Percentiles rank a stretch among this genome's conserved stretches.
Evolutionary conservation across 2,329 filamentous ascomycete genomes (phyloP).

Genomic region (Metarhizium sp.): DNA sequence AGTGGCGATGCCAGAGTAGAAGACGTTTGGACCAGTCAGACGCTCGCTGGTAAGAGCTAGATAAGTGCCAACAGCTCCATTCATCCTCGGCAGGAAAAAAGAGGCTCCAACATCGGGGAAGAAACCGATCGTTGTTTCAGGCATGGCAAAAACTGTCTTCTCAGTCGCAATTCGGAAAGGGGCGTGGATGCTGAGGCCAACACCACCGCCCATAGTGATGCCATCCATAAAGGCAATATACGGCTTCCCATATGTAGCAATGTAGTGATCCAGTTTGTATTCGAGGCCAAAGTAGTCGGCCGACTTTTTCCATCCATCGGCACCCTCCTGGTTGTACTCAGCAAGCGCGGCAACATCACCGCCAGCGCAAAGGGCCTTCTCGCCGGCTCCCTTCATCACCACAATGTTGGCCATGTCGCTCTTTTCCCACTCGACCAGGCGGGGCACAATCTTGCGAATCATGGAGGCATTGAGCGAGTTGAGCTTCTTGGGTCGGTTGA

Average conservation of each 20-base stretch:
- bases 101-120: constrained; percentile 96
- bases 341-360: constrained; percentile 83
- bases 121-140: constrained; percentile 95
- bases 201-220: constrained; percentile 96
- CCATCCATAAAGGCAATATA: constrained; percentile 96
- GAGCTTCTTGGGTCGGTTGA: constrained; percentile 86
- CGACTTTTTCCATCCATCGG: constrained; percentile 64
- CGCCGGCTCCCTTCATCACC: constrained; percentile 82
- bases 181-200: constrained; percentile 87
- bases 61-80: constrained; percentile 82
- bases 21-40: constrained; percentile 73
- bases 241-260: constrained; percentile 87
- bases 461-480: constrained; percentile 93
- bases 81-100: constrained; percentile 88
- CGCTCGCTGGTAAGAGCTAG: constrained; percentile 84
- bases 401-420: constrained; percentile 90
- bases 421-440: constrained; percentile 87
- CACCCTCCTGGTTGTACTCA: constrained; percentile 56
- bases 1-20: constrained; percentile 86
- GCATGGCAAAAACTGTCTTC: constrained; percentile 94
- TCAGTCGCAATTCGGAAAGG: constrained; percentile 96
- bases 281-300: constrained; percentile 85
- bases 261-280: constrained; percentile 92
- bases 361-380: constrained; percentile 82
- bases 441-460: constrained; percentile 86